These are phyloP conservation scores for Rhizopus microsporus DNA, from an alignment of 371 early-diverging fungal genomes.

Conservation along the genomic window DNA sequence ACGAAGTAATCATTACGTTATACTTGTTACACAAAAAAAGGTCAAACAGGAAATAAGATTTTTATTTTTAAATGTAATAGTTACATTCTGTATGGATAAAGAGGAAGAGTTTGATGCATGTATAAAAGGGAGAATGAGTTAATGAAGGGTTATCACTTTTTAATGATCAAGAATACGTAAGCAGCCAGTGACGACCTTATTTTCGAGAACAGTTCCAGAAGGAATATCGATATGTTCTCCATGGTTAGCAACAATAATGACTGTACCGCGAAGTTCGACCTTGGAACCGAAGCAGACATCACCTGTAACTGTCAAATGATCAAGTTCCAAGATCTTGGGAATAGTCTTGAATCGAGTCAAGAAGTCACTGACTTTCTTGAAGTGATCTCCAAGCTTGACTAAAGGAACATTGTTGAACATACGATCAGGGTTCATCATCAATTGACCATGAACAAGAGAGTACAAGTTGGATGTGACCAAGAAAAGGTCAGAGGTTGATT, in stretches of 20 bases:
- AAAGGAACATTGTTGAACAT: conserved; percentile 93
- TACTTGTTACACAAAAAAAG: too few relatives aligned
- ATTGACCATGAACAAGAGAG: conserved; percentile 89
- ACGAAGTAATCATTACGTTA: too few relatives aligned
- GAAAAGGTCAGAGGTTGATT: conserved; percentile 98
- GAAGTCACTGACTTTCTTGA: conserved; percentile 88
- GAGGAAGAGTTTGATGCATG: too few relatives aligned
- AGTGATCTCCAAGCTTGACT: conserved; percentile 97
- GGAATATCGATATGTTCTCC: conserved; percentile 97
- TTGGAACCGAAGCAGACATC: conserved; percentile 97
- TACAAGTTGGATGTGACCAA: conserved; percentile 96
- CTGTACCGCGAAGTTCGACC: conserved; percentile 95
- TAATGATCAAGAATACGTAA: conserved; percentile 87
- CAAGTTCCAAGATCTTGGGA: conserved; percentile 97
- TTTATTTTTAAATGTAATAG: too few relatives aligned
- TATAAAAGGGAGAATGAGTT: neutral
- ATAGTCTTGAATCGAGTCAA: conserved; percentile 87
- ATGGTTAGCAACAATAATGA: conserved; percentile 98
- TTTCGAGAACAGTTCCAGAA: conserved; percentile 96
- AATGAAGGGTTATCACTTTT: neutral
- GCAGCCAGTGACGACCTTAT: conserved; percentile 98
- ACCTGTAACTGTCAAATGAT: conserved; percentile 98
- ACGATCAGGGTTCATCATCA: conserved; percentile 91
- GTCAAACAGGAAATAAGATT: too few relatives aligned
- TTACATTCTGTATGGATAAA: too few relatives aligned